Percentiles rank a stretch among this genome's conserved stretches.
Evolutionary conservation across 805 yeast species (phyloP).

Genomic region (Candida arabinofermentans): DNA sequence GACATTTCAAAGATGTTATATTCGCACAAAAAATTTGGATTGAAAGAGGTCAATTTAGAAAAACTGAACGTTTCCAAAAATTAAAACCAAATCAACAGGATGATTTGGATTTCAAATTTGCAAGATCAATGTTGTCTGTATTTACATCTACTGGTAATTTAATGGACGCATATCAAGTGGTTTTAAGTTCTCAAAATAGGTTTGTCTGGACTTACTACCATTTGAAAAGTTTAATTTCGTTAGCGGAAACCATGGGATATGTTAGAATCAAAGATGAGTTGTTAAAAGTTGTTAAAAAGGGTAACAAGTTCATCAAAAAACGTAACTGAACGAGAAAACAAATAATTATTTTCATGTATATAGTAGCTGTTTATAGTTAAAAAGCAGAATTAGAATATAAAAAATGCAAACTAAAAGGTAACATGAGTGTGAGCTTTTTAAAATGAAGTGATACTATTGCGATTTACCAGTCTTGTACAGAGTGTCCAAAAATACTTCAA

Average conservation of each 20-base stretch:
- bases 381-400: not conserved
- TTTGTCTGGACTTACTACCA: slow-evolving; percentile 63
- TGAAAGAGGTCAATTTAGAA: slow-evolving; percentile 74
- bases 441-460: not conserved
- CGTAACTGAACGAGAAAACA: not conserved
- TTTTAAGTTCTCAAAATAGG: slow-evolving; percentile 61
- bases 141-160: slow-evolving; percentile 52
- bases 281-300: slow-evolving; percentile 18
- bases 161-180: slow-evolving; percentile 67
- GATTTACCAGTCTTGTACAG: slow-evolving; percentile 51
- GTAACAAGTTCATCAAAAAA: slow-evolving; percentile 11
- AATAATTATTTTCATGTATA: not conserved
- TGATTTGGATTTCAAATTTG: slow-evolving; percentile 61
- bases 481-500: slow-evolving; percentile 78
- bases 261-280: slow-evolving; percentile 28
- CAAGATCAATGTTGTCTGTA: slow-evolving; percentile 61
- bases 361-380: too few relatives aligned
- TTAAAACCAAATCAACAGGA: slow-evolving; percentile 37
- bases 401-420: slow-evolving; percentile 2
- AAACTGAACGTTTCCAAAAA: slow-evolving; percentile 43
- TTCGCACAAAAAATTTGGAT: slow-evolving; percentile 70
- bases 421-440: too few relatives aligned
- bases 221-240: slow-evolving; percentile 38
- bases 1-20: slow-evolving; percentile 44
- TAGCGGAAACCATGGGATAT: slow-evolving; percentile 44